Evolutionary conservation across 805 yeast genomes (phyloP), one percentile per base, ranked within the genome.

Genomic region (Wickerhamiella alocasiicola): DNA sequence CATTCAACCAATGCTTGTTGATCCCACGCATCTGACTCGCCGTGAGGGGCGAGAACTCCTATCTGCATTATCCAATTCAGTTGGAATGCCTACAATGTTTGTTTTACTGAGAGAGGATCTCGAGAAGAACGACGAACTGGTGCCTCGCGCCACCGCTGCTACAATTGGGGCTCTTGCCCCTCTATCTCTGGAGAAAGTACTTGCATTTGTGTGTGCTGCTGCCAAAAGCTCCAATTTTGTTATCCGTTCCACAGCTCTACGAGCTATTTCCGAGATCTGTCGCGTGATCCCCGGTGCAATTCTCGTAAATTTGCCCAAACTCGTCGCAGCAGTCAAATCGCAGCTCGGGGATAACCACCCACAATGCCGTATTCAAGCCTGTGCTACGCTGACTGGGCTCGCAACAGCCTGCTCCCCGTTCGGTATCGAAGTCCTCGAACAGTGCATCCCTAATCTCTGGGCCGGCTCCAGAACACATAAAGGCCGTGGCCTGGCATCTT

Each of bases 341-440:
- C 72, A 78, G 0, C 50, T 88, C 13, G 61, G 63, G 0, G 95
- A 84, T 59, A 82, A 76, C 38, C 77, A 78, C 43, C 54, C 73
- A 9, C 74, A 71, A 32, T 80, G 85, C 0, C 64, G 93, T 42
- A 70, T 72, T 2, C 67, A 76, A 9, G 67, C 94, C 0, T 94
- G 94, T 0, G 62, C 68, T 26, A 76, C 95, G 0, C 53, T 87
- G 2, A 64, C 87, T 0, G 70, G 78, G 1, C 58, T 88, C 25
- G 96, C 96, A 0, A 87, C 81, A 37, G 76, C 82, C 6, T 72
- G 84, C 3, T 66, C 73, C 17, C 97, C 97, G 0, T 83, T 80
- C 59, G 98, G 97, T 34, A 79, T 82, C 42, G 95, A 83, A 51
- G 74, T 88, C 0, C 87, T 88, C 55, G 93, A 85, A 50, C 60